Percentiles rank a stretch among this genome's conserved stretches.
phyloP scores from a whole-genome alignment of 306 rosid species.

The Luffa acutangula region DNA sequence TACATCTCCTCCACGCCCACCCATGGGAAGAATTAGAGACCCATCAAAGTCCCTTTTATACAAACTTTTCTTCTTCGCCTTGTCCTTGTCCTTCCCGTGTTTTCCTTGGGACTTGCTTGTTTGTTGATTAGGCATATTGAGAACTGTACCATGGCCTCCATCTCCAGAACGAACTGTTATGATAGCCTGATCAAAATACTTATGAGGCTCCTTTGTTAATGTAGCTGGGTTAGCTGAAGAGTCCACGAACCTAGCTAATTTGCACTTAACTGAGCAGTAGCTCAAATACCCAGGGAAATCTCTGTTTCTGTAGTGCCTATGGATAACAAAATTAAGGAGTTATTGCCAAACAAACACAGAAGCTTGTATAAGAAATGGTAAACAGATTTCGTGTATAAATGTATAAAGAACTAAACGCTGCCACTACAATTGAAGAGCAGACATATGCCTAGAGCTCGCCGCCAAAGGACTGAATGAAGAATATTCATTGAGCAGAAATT shows the following conservation, averaged over 20 bases:
- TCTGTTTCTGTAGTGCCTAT: conserved; percentile 4
- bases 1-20: conserved; percentile 92
- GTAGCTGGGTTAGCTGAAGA: conserved; percentile 18
- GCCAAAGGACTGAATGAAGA: neutral
- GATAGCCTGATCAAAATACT: conserved; percentile 66
- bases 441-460: neutral
- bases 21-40: conserved; percentile 59
- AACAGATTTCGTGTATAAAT: neutral
- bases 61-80: conserved; percentile 28
- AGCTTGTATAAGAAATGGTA: neutral
- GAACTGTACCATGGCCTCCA: conserved; percentile 81
- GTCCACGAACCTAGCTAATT: conserved; percentile 15
- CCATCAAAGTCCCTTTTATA: conserved; percentile 80
- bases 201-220: conserved; percentile 61
- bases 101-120: conserved; percentile 21
- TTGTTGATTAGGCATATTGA: conserved; percentile 29
- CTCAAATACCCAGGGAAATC: neutral
- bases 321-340: neutral
- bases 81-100: conserved; percentile 28
- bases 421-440: neutral
- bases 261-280: conserved; percentile 23
- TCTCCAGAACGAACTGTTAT: conserved; percentile 84
- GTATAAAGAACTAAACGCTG: neutral
- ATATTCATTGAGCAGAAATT: neutral
- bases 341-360: neutral